phyloP scores from a whole-genome alignment of 1,284 basidiomycete species.

The Veloboletus limbatus region DNA sequence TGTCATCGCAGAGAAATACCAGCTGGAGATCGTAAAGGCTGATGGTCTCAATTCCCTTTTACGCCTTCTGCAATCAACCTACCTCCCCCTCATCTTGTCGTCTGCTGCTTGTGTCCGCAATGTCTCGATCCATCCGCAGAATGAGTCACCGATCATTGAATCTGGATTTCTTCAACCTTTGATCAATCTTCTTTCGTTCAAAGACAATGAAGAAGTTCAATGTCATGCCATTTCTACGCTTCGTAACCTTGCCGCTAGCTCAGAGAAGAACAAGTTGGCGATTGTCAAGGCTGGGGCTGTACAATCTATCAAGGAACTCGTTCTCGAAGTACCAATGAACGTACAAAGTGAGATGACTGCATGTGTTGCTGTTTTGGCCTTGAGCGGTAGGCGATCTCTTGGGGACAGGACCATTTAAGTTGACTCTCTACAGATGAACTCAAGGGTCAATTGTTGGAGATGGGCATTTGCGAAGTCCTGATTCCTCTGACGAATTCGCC shows the following conservation, averaged over 20 bases:
- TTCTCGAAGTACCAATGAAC: constrained; percentile 91
- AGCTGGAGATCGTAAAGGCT: constrained; percentile 96
- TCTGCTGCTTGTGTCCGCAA: constrained; percentile 99
- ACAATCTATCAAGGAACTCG: constrained; percentile 95
- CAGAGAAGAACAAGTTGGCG: constrained; percentile 97
- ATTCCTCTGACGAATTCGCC: constrained; percentile 96
- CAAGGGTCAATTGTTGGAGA: constrained; percentile 93
- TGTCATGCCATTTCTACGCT: constrained; percentile 99
- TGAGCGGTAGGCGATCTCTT: constrained; percentile 67
- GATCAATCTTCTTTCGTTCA: constrained; percentile 95
- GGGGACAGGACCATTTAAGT: constrained; percentile 4
- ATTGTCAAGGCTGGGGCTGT: constrained; percentile 99
- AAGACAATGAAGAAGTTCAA: constrained; percentile 99
- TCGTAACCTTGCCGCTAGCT: constrained; percentile 94
- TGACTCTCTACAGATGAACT: constrained; percentile 69
- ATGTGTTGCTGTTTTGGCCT: constrained; percentile 90
- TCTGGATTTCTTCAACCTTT: constrained; percentile 95
- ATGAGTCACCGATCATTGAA: constrained; percentile 99
- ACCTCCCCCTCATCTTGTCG: constrained; percentile 97
- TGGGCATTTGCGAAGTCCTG: constrained; percentile 97
- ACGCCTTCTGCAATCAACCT: constrained; percentile 94
- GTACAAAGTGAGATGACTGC: constrained; percentile 99
- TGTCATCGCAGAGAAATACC: constrained; percentile 83
- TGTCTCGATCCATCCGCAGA: constrained; percentile 97
- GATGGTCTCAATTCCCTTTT: constrained; percentile 92